These are phyloP conservation scores for Colletotrichum paranaense DNA, from an alignment of 2,329 filamentous ascomycete genomes.

Conservation along the genomic window DNA sequence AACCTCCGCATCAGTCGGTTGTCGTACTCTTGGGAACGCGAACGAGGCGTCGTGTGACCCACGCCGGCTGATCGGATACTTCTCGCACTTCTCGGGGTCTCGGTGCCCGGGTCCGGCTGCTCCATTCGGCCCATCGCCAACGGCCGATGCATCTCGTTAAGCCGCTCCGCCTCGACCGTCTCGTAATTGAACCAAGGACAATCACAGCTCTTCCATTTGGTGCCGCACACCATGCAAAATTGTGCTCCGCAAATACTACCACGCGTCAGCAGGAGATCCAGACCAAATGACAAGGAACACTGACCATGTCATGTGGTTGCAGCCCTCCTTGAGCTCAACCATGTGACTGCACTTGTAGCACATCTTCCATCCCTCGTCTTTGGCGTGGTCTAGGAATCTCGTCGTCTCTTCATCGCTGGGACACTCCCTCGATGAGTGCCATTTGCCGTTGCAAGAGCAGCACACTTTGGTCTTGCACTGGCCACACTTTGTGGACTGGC, in stretches of 20 bases:
- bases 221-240: slow-evolving; percentile 88
- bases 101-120: slow-evolving; percentile 6
- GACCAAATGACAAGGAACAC: slow-evolving; percentile 38
- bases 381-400: slow-evolving; percentile 72
- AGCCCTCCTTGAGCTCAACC: slow-evolving; percentile 85
- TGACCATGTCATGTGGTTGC: slow-evolving; percentile 90
- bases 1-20: slow-evolving; percentile 57
- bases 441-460: slow-evolving; percentile 76
- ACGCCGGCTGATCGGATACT: slow-evolving; percentile 33
- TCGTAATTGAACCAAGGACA: slow-evolving; percentile 84
- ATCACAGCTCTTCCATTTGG: slow-evolving; percentile 84
- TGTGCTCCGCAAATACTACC: slow-evolving; percentile 81
- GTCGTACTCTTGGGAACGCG: slow-evolving; percentile 52
- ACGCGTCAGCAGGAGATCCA: slow-evolving; percentile 19
- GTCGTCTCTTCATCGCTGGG: slow-evolving; percentile 76
- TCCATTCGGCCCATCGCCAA: slow-evolving; percentile 43
- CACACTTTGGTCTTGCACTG: slow-evolving; percentile 82
- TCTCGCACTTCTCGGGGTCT: slow-evolving; percentile 32
- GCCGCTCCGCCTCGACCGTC: slow-evolving; percentile 61
- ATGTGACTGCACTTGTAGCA: slow-evolving; percentile 80
- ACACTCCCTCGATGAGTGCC: slow-evolving; percentile 77
- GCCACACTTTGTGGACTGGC: slow-evolving; percentile 76
- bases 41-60: slow-evolving; percentile 19
- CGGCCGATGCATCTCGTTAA: slow-evolving; percentile 64
- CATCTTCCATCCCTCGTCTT: slow-evolving; percentile 77